Evolutionary conservation across 2,329 filamentous ascomycete genomes (phyloP), one percentile per base, ranked within the genome.

Genomic region (Colletotrichum brevisporum): DNA sequence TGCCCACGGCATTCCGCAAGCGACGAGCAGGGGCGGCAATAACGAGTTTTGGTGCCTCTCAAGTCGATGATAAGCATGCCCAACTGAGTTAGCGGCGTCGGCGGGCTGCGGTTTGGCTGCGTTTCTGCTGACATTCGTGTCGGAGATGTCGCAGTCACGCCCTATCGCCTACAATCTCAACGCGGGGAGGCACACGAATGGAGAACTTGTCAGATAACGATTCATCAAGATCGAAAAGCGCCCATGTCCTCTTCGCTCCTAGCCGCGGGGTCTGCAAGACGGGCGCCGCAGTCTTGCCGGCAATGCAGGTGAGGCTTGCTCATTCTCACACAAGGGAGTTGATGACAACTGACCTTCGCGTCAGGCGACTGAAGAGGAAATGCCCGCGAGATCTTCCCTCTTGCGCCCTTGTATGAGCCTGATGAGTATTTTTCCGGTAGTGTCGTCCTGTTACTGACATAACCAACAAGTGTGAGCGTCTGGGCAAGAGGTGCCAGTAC

Each of bases 401-500:
- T 26, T 76, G 73, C 36, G 71, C 72, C 15, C 52, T 75, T 36
- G 74, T 76, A 63, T 60, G 56, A 31, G 13, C n/a, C 39, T 27
- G 10, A 16, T 18, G 2, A 36, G 31, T 8, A 36, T 10, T 10
- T 1, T 36, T 3, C 3, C 2, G 8, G 31, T 36, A 36, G 31
- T 9, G 31, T 2, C 10, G 31, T 36, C 31, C 10, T 10, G 31
- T 9, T 36, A 36, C 31, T 36, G 31, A 36, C 10, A 10, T 8
- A 9, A 36, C 5, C 31, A 3, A 10, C 31, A 15, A 76, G 74
- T 76, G 74, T 39, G 48, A 71, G 27, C 72, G 74, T 4, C 71
- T 76, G 3, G 69, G 71, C 3, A 76, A 75, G 41, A 67, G 41
- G 6, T 76, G 74, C 58, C 69, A 73, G 26, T 76, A 75, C 31